These are phyloP conservation scores for Hymenotorrendiella dingleyae DNA, from an alignment of 2,329 filamentous ascomycete species.

Conservation along the genomic window DNA sequence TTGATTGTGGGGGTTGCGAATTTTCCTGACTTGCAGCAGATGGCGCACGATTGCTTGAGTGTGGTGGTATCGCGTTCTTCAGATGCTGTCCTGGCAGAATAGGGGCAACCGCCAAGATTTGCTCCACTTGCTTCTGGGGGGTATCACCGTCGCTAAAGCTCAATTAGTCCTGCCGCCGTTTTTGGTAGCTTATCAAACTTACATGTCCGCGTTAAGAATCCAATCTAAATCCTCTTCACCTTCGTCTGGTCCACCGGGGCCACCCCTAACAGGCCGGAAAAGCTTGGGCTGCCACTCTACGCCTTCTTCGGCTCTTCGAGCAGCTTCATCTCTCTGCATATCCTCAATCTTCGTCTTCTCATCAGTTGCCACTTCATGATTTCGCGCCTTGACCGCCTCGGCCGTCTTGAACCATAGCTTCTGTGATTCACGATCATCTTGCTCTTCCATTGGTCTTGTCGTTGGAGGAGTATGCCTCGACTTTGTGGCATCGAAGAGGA, in stretches of 20 bases:
- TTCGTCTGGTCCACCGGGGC: conserved; percentile 65
- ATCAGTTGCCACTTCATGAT: conserved; percentile 85
- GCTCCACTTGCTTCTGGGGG: conserved; percentile 66
- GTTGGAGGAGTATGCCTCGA: conserved; percentile 70
- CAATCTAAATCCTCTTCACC: conserved; percentile 89
- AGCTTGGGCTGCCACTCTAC: conserved; percentile 84
- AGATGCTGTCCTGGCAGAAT: conserved; percentile 72
- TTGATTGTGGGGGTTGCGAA: conserved; percentile 1
- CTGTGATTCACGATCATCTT: conserved; percentile 86
- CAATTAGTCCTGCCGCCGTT: conserved; percentile 9
- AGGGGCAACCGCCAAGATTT: conserved; percentile 81
- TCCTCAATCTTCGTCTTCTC: conserved; percentile 98
- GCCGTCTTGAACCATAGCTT: conserved; percentile 78
- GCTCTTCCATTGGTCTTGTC: conserved; percentile 74
- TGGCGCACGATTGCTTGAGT: conserved; percentile 21
- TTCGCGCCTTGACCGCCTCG: conserved; percentile 72
- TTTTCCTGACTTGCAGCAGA: conserved; percentile 3
- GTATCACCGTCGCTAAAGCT: conserved; percentile 52
- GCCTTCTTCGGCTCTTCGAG: conserved; percentile 68
- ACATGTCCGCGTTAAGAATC: conserved; percentile 89
- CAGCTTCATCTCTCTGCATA: conserved; percentile 81
- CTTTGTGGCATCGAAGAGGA: conserved; percentile 80
- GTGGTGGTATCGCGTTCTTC: conserved; percentile 51
- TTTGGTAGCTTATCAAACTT: conserved; percentile 29
- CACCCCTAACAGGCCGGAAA: conserved; percentile 70